Conservation (phyloP, 176 grass and related monocot genomes). For the Triticum timopheevii region DNA sequence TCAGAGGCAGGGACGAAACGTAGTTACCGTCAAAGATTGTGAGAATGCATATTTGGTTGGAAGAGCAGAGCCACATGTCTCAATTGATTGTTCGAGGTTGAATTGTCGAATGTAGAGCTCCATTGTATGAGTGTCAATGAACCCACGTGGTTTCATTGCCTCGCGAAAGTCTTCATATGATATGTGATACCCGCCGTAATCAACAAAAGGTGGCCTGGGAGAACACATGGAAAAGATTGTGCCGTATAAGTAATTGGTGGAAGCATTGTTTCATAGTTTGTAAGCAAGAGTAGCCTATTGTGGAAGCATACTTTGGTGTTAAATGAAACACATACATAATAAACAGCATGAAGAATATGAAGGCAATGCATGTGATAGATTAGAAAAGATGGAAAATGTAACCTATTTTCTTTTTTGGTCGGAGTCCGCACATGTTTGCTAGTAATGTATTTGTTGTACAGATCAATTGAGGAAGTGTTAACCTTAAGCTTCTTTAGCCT, state of each 20-base stretch:
- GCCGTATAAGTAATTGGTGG: too few relatives aligned
- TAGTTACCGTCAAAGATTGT: neutral
- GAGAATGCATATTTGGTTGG: neutral
- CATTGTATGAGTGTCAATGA: neutral
- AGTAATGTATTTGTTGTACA: neutral
- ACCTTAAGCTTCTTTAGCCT: neutral
- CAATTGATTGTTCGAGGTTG: neutral
- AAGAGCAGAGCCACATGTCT: too few relatives aligned
- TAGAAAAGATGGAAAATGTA: too few relatives aligned
- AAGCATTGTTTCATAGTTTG: too few relatives aligned
- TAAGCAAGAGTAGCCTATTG: too few relatives aligned
- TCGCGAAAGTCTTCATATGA: neutral
- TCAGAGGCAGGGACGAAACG: too few relatives aligned
- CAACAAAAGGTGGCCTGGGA: neutral
- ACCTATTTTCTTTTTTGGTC: neutral
- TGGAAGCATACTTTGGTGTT: too few relatives aligned
- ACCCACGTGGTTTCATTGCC: neutral
- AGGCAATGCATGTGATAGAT: too few relatives aligned
- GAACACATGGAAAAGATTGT: too few relatives aligned
- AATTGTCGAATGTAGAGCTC: neutral
- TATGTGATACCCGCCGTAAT: neutral
- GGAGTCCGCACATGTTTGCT: neutral
- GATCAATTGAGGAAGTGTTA: too few relatives aligned
- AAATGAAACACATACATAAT: too few relatives aligned
- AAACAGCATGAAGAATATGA: too few relatives aligned